Evolutionary conservation across 1,139 yeast genomes (phyloP).

Genomic region (Nadsonia commutata): DNA sequence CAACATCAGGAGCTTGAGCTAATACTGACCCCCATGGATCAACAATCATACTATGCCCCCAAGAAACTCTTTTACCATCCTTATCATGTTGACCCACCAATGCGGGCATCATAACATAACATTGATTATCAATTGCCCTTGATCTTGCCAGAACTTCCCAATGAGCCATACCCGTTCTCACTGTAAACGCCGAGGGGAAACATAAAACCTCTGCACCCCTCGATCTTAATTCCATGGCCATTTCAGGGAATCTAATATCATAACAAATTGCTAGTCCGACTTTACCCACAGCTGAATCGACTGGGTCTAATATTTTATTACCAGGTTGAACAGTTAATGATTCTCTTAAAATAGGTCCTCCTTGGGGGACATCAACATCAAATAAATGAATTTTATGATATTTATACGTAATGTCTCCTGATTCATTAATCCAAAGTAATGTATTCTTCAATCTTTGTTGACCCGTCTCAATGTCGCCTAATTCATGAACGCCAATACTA

Average conservation of each 20-base stretch:
- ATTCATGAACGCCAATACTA: conserved; percentile 77
- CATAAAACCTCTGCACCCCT: conserved; percentile 67
- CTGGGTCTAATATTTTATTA: conserved; percentile 35
- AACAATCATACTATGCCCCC: conserved; percentile 73
- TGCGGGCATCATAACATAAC: conserved; percentile 82
- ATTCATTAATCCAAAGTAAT: conserved; percentile 50
- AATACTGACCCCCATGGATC: conserved; percentile 86
- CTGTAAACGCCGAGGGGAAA: conserved; percentile 86
- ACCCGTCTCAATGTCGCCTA: conserved; percentile 24
- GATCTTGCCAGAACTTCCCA: conserved; percentile 73
- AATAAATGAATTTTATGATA: conserved; percentile 83
- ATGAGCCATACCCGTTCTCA: conserved; percentile 81
- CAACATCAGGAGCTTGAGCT: conserved; percentile 40
- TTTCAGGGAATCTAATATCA: conserved; percentile 80
- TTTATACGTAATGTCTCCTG: conserved; percentile 48
- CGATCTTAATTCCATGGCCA: conserved; percentile 47
- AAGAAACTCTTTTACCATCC: conserved; percentile 37
- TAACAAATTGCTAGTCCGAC: conserved; percentile 72
- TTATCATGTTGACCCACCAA: conserved; percentile 64
- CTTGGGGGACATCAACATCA: conserved; percentile 59
- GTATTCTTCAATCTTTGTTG: conserved; percentile 46
- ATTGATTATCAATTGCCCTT: conserved; percentile 78
- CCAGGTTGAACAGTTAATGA: conserved; percentile 80
- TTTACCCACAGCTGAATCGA: conserved; percentile 44
- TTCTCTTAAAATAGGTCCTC: conserved; percentile 47